Evolutionary conservation across 441 rosid genomes (phyloP).

Genomic region (Croton setiger): DNA sequence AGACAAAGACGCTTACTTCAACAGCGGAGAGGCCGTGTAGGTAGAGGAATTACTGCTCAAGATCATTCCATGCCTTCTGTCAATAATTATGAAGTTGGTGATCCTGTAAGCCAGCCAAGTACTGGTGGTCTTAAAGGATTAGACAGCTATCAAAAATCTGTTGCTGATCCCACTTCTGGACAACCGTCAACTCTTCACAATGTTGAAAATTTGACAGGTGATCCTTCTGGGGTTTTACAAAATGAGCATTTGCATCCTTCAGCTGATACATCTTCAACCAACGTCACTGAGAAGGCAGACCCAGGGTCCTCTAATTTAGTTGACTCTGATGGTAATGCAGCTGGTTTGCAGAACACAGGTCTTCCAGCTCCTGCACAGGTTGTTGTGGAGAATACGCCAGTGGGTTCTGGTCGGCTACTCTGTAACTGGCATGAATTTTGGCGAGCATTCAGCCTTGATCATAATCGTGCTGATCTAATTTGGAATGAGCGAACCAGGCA

Average conservation of each 20-base stretch:
- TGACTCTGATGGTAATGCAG: constrained; percentile 44
- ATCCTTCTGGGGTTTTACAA: constrained; percentile 48
- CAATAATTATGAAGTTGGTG: constrained; percentile 57
- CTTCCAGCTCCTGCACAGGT: constrained; percentile 99
- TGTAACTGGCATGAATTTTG: constrained; percentile 98
- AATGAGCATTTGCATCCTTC: constrained; percentile 54
- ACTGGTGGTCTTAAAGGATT: constrained; percentile 43
- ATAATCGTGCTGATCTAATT: constrained; percentile 98
- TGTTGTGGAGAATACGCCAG: constrained; percentile 88
- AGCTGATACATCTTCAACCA: constrained; percentile 33
- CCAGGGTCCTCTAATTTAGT: constrained; percentile 42
- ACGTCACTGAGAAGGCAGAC: constrained; percentile 44
- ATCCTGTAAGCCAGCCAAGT: constrained; percentile 45
- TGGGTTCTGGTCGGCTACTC: constrained; percentile 96
- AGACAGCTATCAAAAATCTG: constrained; percentile 48
- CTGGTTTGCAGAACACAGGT: constrained; percentile 50
- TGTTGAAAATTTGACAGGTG: constrained; percentile 49
- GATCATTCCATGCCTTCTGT: constrained; percentile 53
- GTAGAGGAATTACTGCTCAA: constrained; percentile 57
- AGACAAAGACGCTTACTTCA: constrained; percentile 85
- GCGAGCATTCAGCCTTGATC: constrained; percentile 99
- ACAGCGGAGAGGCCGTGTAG: constrained; percentile 79
- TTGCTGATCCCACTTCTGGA: constrained; percentile 41
- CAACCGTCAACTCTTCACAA: constrained; percentile 40
- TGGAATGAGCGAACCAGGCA: constrained; percentile 99